Base-by-base conservation (phyloP, 2,329 filamentous ascomycete genomes). In the Trichoderma guizhouense region DNA sequence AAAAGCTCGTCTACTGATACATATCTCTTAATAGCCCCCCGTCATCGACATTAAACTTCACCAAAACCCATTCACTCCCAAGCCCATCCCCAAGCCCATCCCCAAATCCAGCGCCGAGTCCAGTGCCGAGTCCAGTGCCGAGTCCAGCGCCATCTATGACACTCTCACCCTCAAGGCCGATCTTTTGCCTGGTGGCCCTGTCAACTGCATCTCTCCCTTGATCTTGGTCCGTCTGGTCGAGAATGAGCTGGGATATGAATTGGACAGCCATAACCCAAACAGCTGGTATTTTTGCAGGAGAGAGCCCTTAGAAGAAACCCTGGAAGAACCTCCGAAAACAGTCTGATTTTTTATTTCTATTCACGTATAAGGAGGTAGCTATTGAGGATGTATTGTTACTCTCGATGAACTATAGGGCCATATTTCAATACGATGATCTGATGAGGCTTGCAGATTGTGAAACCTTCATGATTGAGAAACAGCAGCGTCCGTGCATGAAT, bases 141-240 rank as follows among this genome's bases (percentile, higher is more conserved):
- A 28, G 26, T 28, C 26, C 26, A 43, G 7, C 3, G 15, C 15
- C 39, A 43, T 43, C 15, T 43, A 43, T 18, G 7, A 43, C 18
- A 43, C 3, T 7, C 15, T 43, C 39, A n/a, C 15, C 18, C 39
- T 43, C 39, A n/a, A 43, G 1, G 7, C 15, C 39, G 18, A 1
- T 1, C 1, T 8, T 43, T 3, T 8, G 9, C 5, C 3, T n/a
- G 7, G 15, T 9, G 7, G 15, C 3, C 15, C 1, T n/a, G 15
- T 43, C 18, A 43, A 9, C 15, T 7, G 3, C 3, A 43, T 18
- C 39, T 43, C 15, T 43, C 15, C 15, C 39, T 43, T 43, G 15
- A n/a, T n/a, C 0, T 3, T 43, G 7, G 1, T n/a, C 15, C 18
- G 15, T n/a, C 39, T 43, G 3, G 39, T 43, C 18, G 1, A n/a